These are phyloP conservation scores for Zoysia matrella DNA, from an alignment of 202 grass and related monocot species.

Conservation along the genomic window DNA sequence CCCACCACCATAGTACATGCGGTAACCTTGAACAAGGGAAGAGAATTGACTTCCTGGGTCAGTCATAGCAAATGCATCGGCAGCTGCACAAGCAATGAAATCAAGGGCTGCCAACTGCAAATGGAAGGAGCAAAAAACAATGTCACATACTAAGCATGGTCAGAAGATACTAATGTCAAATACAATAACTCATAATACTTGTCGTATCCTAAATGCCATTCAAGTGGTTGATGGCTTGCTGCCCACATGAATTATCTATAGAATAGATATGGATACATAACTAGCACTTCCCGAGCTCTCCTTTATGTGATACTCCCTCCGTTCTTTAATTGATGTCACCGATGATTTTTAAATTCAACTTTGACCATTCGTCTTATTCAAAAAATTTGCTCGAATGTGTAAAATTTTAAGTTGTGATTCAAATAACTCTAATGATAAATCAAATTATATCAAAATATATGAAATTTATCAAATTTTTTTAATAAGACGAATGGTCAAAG, in stretches of 20 bases:
- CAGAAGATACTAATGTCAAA: conserved; percentile 4
- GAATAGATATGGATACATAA: conserved; percentile 1
- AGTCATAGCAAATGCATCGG: conserved; percentile 92
- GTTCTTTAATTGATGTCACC: too few species aligned
- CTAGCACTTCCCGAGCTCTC: neutral
- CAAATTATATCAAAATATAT: too few species aligned
- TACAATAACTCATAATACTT: conserved; percentile 6
- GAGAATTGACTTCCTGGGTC: conserved; percentile 77
- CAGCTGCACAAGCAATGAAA: conserved; percentile 90
- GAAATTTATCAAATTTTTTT: too few species aligned
- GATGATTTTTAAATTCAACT: too few species aligned
- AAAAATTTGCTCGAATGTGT: too few species aligned
- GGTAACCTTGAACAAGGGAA: conserved; percentile 89
- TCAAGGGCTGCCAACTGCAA: conserved; percentile 92
- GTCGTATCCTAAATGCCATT: conserved; percentile 3
- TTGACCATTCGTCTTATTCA: too few species aligned
- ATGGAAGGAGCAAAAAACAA: conserved; percentile 16
- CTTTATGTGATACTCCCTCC: too few species aligned
- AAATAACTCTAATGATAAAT: too few species aligned
- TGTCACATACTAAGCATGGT: conserved; percentile 7
- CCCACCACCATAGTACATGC: conserved; percentile 90
- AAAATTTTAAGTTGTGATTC: too few species aligned
- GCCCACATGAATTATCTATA: conserved; percentile 17
- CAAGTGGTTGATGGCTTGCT: neutral
- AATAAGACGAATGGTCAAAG: too few species aligned